phyloP scores from a whole-genome alignment of 2,329 filamentous ascomycete species.

The Talaromyces sp. region DNA sequence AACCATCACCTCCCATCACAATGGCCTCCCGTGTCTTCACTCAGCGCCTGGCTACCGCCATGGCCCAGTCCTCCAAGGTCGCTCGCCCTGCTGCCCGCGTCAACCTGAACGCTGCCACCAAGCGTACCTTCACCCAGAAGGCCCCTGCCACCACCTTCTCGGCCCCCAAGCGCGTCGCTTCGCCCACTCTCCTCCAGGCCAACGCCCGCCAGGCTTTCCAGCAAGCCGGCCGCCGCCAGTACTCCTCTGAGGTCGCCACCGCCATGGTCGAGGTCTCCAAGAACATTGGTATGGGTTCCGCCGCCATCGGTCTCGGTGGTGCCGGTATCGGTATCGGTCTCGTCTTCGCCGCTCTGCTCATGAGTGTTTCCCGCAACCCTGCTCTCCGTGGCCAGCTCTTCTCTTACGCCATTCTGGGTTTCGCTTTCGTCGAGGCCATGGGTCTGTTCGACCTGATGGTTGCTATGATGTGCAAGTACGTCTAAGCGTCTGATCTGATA shows the following conservation, averaged over 20 bases:
- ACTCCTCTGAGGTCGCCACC: conserved; percentile 83
- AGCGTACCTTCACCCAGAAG: conserved; percentile 65
- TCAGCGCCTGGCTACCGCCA: conserved; percentile 70
- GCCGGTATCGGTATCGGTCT: conserved; percentile 95
- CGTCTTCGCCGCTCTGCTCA: conserved; percentile 87
- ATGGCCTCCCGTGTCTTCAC: conserved; percentile 81
- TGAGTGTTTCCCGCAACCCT: conserved; percentile 91
- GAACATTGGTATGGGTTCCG: conserved; percentile 86
- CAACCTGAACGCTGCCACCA: conserved; percentile 66
- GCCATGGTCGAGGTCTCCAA: conserved; percentile 88
- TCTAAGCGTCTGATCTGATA: conserved; percentile 49
- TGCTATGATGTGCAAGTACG: conserved; percentile 92
- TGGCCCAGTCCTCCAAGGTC: conserved; percentile 73
- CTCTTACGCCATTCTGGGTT: conserved; percentile 93
- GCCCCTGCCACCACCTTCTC: conserved; percentile 58
- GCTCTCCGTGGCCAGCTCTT: conserved; percentile 93
- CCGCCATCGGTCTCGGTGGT: conserved; percentile 89
- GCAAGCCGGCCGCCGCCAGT: conserved; percentile 69
- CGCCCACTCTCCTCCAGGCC: conserved; percentile 66
- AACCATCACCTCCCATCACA: conserved; percentile 60
- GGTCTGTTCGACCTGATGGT: conserved; percentile 84
- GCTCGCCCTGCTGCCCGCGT: conserved; percentile 74
- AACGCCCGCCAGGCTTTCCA: conserved; percentile 63
- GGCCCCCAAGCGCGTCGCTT: conserved; percentile 75
- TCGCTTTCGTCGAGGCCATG: conserved; percentile 86